Evolutionary conservation across 106 monocot genomes (phyloP), one percentile per base, ranked within the genome.

Genomic region (Vanilla planifolia): DNA sequence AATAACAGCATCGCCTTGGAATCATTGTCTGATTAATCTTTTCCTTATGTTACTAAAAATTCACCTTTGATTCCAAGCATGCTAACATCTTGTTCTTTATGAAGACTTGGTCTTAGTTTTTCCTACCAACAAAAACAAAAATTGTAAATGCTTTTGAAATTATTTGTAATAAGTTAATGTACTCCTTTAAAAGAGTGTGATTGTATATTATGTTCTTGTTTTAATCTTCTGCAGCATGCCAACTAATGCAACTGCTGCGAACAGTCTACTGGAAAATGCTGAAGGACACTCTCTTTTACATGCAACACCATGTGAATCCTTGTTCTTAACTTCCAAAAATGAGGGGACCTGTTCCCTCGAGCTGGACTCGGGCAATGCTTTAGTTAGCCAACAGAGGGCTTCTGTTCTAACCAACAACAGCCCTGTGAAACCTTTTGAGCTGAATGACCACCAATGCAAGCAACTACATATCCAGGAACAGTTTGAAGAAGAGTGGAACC

Each of bases 401-500:
- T 59, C 75, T 20, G 71, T 57, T 35, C 10, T 46, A 0, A 60
- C 53, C 3, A 60, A 56, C 36, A 42, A 51, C 26, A 75, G 27
- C 48, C 63, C 50, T 52, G 51, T 11, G 7, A 33, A 59, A 7
- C 34, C 68, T 10, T 40, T 62, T 9, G 72, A 69, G 9, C 42
- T 73, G 39, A 47, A 47, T 59, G 67, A 84, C 26, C 60, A 62
- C 53, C 55, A 75, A 28, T n/a, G 24, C 48, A 26, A 53, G 16
- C 73, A 80, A 42, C 27, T 71, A 14, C 48, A 71, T 34, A 60
- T 48, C 16, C 67, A 70, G 43, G 66, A 51, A 10, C 71, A 61
- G 46, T 77, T 77, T 67, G 53, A 68, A 16, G 71, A 80, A 47
- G 69, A 65, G 39, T 72, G 67, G 75, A 65, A 73, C 34, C 59